These are phyloP conservation scores for Didymellaceae sp. DNA, from an alignment of 2,329 filamentous ascomycete genomes.

Conservation along the genomic window DNA sequence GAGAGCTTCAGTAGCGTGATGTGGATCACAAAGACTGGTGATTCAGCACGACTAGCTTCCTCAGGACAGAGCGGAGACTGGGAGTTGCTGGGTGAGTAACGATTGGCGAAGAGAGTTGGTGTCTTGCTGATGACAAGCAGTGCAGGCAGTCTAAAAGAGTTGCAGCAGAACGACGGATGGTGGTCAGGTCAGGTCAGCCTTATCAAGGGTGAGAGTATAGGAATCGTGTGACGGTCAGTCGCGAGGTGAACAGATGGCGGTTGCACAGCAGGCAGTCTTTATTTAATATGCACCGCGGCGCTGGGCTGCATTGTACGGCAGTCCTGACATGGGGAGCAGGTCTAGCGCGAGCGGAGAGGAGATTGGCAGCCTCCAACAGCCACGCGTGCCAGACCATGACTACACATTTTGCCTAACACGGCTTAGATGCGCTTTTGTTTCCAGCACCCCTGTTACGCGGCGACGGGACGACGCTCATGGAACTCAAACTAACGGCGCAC, in stretches of 20 bases:
- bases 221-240: slow-evolving; percentile 21
- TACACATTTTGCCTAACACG: slow-evolving; percentile 19
- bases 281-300: slow-evolving; percentile 37
- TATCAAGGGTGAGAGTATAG: slow-evolving; percentile 23
- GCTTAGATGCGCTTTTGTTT: slow-evolving; percentile 31
- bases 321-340: slow-evolving; percentile 29
- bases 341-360: slow-evolving; percentile 33
- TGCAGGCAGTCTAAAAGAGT: slow-evolving; percentile 4
- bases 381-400: slow-evolving; percentile 16
- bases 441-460: slow-evolving; percentile 32
- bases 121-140: slow-evolving; percentile 22
- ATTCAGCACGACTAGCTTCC: slow-evolving; percentile 17
- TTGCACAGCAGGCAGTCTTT: slow-evolving; percentile 29
- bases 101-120: slow-evolving; percentile 22
- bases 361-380: slow-evolving; percentile 19
- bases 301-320: slow-evolving; percentile 37
- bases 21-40: slow-evolving; percentile 23
- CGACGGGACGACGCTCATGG: slow-evolving; percentile 44
- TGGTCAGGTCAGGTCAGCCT: slow-evolving; percentile 38
- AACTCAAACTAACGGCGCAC: slow-evolving; percentile 35
- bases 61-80: slow-evolving; percentile 20
- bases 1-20: slow-evolving; percentile 21
- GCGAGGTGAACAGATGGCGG: slow-evolving; percentile 19
- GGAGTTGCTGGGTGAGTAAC: slow-evolving; percentile 28
- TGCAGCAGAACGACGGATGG: slow-evolving; percentile 16